Evolutionary conservation across 495 filamentous ascomycete species (phyloP), one percentile per base, ranked within the genome.

Genomic region (Neurospora tetraspora): DNA sequence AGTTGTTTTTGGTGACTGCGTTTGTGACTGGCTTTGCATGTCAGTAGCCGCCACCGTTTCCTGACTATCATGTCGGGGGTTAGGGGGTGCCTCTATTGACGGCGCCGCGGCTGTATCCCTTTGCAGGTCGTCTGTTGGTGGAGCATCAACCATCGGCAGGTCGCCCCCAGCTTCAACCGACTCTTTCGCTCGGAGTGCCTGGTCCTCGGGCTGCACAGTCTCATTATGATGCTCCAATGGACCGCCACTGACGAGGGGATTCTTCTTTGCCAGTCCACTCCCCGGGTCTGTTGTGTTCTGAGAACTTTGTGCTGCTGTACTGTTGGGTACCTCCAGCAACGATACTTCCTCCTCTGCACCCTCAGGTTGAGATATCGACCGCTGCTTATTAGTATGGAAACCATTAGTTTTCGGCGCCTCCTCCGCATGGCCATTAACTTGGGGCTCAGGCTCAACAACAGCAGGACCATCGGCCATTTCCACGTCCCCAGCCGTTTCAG

Each of bases 1-100:
- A n/a, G 89, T 84, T 10, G 89, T 89, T 23, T 83, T 86, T 1
- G 90, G 90, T 1, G 90, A 86, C 37, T 84, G 83, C 68, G 83
- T 87, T 31, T 79, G 79, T 72, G 84, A 82, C 23, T 81, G 81
- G 72, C 85, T 86, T 18, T 74, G 78, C 39, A 74, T 75, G 16
- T 75, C 82, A 14, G 82, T 81, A 36, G 81, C 74, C 18, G 79
- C 78, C 36, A 81, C 81, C 10, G 81, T 82, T 61, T 85, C 81
- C 14, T 79, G 75, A 43, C 74, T 80, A 36, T 76, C 73, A 16
- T 77, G 74, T 18, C 77, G 77, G 7, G 73, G 69, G 27, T 76
- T 77, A 7, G 74, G 71, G 16, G 74, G 65, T 10, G 76, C 70
- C 27, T 76, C 71, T 70, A 77, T 72, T 27, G 70, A 43, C 65